Conservation (phyloP, 2,329 filamentous ascomycete species). For the Atkinsonella texensis region DNA sequence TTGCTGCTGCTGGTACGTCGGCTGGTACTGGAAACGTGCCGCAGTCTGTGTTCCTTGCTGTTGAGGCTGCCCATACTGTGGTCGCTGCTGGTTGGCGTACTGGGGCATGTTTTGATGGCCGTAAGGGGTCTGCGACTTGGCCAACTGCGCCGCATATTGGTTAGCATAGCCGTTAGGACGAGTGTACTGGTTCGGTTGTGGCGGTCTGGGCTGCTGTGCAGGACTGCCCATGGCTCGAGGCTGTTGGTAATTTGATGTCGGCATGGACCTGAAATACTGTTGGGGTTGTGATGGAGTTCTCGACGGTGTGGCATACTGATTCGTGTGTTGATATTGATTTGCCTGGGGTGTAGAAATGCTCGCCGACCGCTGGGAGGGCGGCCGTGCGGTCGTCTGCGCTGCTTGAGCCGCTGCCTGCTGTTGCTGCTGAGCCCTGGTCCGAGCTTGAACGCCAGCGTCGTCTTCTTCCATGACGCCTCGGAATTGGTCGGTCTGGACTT, state of each 20-base stretch:
- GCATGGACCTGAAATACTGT: constrained; percentile 30
- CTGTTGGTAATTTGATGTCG: constrained; percentile 31
- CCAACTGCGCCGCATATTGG: constrained; percentile 36
- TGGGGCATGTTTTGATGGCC: constrained; percentile 38
- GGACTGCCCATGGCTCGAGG: constrained; percentile 22
- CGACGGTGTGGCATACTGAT: constrained; percentile 35
- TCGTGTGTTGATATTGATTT: constrained; percentile 29
- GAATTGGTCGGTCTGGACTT: constrained; percentile 61
- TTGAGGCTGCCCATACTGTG: constrained; percentile 29
- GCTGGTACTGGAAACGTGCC: constrained; percentile 27
- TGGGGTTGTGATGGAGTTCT: constrained; percentile 32
- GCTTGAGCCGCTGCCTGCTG: constrained; percentile 7
- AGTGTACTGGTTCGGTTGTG: constrained; percentile 36
- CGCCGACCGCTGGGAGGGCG: constrained; percentile 22
- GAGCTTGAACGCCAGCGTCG: constrained; percentile 46
- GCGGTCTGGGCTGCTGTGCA: constrained; percentile 20
- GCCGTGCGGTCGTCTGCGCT: constrained; percentile 22
- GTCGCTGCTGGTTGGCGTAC: constrained; percentile 33
- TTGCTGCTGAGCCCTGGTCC: constrained; percentile 29
- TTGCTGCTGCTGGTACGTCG: constrained; percentile 23
- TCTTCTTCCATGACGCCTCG: constrained; percentile 77
- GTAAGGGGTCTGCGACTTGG: constrained; percentile 40
- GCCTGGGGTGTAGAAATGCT: constrained; percentile 29
- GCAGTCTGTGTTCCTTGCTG: constrained; percentile 30
- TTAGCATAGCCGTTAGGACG: constrained; percentile 35